Evolutionary conservation across 352 stramenopile species (phyloP), one percentile per base, ranked within the genome.

Genomic region (Aphanomyces stellatus): DNA sequence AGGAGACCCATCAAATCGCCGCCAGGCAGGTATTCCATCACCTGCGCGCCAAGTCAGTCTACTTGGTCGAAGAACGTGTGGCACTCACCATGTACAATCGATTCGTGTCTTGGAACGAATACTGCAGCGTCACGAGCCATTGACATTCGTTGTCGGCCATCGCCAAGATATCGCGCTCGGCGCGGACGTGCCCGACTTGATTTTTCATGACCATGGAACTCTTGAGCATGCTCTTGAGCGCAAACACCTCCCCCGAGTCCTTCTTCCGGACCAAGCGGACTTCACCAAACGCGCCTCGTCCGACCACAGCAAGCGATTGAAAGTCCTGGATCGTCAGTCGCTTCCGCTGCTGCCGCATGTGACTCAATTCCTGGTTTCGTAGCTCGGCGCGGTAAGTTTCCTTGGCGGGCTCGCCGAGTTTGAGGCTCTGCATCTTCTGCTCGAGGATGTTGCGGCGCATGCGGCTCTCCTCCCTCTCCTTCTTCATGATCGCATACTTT

Each of bases 1-100:
- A 99, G 82, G 22, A 99, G 74, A 56, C 88, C 96, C 97, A 99
- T 99, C 59, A 99, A 85, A 78, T 99, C 97, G 43, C 98, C 98
- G 4, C 98, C 98, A 4, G 96, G 93, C 28, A 99, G 77, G 72
- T 97, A 99, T 79, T 99, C 98, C 97, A 99, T 99, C 40, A 99
- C 93, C 96, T 64, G 53, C 13, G 51, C 35, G 35, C 43, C 65
- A 62, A 2, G 22, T 62, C 10, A 33, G 25, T 51, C 27, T 27
- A 61, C 25, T 13, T 53, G 3, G 22, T 24, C 25, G 24, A 79
- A 46, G n/a, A n/a, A n/a, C n/a, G n/a, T n/a, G 10, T 79, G 51
- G 37, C 75, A 71, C 37, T 60, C 49, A 51, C 41, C 56, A 65
- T 76, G 41, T 62, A 72, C 41, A 67, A 48, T 3, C 60, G 60